These are phyloP conservation scores for Grifola frondosa DNA, from an alignment of 1,284 basidiomycete genomes.

Conservation along the genomic window DNA sequence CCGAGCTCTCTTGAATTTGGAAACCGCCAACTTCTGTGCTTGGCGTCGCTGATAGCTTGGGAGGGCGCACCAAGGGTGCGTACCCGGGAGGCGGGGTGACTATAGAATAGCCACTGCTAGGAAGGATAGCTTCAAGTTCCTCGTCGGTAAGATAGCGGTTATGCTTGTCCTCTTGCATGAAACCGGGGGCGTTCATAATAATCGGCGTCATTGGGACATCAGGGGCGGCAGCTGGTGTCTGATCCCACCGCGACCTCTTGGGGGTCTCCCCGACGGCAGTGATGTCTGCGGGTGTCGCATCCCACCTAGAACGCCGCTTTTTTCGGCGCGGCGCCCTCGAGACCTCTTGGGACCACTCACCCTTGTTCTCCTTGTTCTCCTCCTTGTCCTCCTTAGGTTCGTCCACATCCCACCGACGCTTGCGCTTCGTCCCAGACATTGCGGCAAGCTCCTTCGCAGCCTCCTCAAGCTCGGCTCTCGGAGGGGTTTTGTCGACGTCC, in stretches of 20 bases:
- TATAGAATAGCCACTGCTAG: slow-evolving; percentile 84
- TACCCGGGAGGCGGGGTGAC: slow-evolving; percentile 95
- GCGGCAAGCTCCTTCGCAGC: slow-evolving; percentile 66
- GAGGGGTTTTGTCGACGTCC: slow-evolving; percentile 87
- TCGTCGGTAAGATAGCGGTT: slow-evolving; percentile 95
- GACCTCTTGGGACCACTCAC: slow-evolving; percentile 74
- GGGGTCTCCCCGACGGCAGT: slow-evolving; percentile 54
- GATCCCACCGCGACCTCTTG: slow-evolving; percentile 95
- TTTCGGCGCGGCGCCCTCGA: slow-evolving; percentile 74
- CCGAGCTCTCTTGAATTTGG: slow-evolving; percentile 93
- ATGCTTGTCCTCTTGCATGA: slow-evolving; percentile 89
- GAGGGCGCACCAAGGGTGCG: slow-evolving; percentile 78
- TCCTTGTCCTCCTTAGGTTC: slow-evolving; percentile 61
- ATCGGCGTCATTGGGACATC: slow-evolving; percentile 70
- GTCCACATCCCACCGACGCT: slow-evolving; percentile 85
- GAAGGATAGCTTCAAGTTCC: slow-evolving; percentile 91
- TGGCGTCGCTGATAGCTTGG: slow-evolving; percentile 75
- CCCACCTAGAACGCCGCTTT: slow-evolving; percentile 93
- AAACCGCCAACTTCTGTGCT: slow-evolving; percentile 82
- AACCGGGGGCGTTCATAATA: slow-evolving; percentile 82
- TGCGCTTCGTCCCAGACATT: slow-evolving; percentile 67
- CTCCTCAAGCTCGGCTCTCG: slow-evolving; percentile 70
- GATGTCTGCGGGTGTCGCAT: slow-evolving; percentile 80
- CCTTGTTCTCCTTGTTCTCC: slow-evolving; percentile 56
- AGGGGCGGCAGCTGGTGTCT: slow-evolving; percentile 65